A percentile compares a stretch with the other conserved stretches of the same genome.
Evolutionary conservation across 306 rosid species (phyloP).

Genomic region (Gillenia trifoliata): DNA sequence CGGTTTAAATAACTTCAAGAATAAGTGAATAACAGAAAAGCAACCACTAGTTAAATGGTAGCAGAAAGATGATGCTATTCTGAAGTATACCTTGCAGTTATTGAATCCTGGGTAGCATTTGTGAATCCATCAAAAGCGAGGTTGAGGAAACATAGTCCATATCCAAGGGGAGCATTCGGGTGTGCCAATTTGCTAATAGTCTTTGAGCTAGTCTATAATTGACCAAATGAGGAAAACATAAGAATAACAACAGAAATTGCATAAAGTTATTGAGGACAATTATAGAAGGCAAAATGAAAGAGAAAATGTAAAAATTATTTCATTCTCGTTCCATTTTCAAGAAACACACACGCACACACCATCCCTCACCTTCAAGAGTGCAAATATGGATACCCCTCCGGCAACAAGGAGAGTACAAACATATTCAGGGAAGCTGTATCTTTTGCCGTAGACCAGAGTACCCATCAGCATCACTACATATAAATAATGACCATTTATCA

Average conservation of each 20-base stretch:
- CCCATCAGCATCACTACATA: constrained; percentile 98
- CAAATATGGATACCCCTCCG: constrained; percentile 92
- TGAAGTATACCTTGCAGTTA: constrained; percentile 53
- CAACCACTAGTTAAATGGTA: background rate
- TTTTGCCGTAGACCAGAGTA: constrained; percentile 70
- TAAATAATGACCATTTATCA: constrained; percentile 2
- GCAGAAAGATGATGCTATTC: background rate
- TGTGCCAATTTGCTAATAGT: constrained; percentile 84
- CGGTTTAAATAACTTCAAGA: background rate
- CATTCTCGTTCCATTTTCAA: background rate
- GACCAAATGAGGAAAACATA: constrained; percentile 12
- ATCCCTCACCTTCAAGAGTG: constrained; percentile 75
- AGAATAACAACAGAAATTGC: background rate
- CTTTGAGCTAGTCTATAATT: constrained; percentile 86
- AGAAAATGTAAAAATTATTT: background rate
- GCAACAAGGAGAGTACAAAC: constrained; percentile 89
- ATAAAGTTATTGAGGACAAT: background rate
- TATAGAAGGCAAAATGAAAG: background rate
- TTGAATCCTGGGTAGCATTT: constrained; percentile 98
- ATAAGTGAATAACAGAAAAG: background rate
- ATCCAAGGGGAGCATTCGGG: constrained; percentile 97
- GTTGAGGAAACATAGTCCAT: constrained; percentile 87
- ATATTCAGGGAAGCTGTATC: constrained; percentile 76
- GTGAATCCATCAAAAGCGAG: constrained; percentile 99
- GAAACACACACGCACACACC: background rate